Percentiles rank a stretch among this genome's conserved stretches.
Conservation (phyloP, 2,329 filamentous ascomycete species). For the Cladosporium sp. region DNA sequence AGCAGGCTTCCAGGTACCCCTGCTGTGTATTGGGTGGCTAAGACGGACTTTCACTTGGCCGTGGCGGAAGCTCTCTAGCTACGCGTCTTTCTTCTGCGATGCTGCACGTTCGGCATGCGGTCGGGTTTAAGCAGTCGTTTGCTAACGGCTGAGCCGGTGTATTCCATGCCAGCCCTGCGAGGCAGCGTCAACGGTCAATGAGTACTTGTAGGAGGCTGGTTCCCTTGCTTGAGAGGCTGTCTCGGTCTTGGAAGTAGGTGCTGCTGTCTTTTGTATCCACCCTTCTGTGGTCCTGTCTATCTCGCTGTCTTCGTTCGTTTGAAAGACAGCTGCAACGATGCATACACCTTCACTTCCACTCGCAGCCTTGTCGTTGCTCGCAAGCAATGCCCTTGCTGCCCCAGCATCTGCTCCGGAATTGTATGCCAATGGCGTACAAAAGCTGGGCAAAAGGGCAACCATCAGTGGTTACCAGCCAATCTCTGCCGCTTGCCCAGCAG, state of each 20-base stretch:
- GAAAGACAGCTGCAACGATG: conserved; percentile 8
- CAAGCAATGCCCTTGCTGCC: not conserved
- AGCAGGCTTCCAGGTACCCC: not conserved
- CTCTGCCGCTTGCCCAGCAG: conserved; percentile 43
- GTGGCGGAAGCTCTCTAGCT: not conserved
- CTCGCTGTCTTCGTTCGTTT: not conserved
- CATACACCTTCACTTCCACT: conserved; percentile 6
- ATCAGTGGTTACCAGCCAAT: conserved; percentile 38
- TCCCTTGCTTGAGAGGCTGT: not conserved
- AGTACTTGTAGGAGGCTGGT: conserved; percentile 16
- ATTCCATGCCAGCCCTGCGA: conserved; percentile 1
- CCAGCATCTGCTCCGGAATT: not conserved
- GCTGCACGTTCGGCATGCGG: conserved; percentile 22
- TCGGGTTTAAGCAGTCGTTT: conserved; percentile 7
- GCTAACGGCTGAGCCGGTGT: conserved; percentile 17
- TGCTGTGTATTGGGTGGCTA: not conserved
- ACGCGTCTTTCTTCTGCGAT: not conserved
- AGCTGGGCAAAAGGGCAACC: conserved; percentile 1
- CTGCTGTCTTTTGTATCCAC: not conserved
- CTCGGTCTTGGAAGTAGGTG: not conserved
- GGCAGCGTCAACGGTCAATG: not conserved
- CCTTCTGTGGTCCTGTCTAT: not conserved
- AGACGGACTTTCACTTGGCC: not conserved
- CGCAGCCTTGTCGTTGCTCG: not conserved
- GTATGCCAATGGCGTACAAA: conserved; percentile 10